Evolutionary conservation across 164 flowering plant species (phyloP).

Genomic region (Cinnamomum chago): DNA sequence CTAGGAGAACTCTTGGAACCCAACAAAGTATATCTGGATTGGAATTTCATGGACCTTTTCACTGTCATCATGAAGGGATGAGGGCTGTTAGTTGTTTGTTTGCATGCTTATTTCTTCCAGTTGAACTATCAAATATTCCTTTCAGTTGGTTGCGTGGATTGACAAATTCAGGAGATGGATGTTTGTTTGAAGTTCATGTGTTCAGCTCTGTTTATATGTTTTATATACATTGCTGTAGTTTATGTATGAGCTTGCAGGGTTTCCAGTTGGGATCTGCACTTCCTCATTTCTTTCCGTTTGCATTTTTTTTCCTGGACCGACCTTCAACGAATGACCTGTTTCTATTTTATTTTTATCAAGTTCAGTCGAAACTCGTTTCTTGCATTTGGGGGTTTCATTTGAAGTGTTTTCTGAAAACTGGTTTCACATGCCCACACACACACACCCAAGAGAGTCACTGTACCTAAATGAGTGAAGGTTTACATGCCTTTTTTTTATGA

Average conservation of each 20-base stretch:
- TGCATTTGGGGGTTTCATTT: not conserved
- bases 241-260: not conserved
- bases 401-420: not conserved
- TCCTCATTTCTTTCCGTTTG: not conserved
- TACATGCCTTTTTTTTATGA: not conserved
- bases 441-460: not conserved
- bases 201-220: not conserved
- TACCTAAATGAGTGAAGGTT: not conserved
- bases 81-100: not conserved
- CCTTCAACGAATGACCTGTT: too few relatives aligned
- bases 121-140: not conserved
- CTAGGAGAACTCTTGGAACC: conserved; percentile 8
- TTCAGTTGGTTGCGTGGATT: not conserved
- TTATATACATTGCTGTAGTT: not conserved
- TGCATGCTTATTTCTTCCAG: not conserved
- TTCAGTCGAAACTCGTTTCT: too few relatives aligned
- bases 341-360: too few relatives aligned
- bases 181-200: not conserved
- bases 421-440: not conserved
- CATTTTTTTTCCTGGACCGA: not conserved
- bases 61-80: not conserved
- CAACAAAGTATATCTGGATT: not conserved
- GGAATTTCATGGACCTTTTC: not conserved
- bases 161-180: not conserved
- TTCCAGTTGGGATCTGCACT: not conserved